Evolutionary conservation across 176 grass and related monocot genomes (phyloP).

Genomic region (Coix lacrymajobi): DNA sequence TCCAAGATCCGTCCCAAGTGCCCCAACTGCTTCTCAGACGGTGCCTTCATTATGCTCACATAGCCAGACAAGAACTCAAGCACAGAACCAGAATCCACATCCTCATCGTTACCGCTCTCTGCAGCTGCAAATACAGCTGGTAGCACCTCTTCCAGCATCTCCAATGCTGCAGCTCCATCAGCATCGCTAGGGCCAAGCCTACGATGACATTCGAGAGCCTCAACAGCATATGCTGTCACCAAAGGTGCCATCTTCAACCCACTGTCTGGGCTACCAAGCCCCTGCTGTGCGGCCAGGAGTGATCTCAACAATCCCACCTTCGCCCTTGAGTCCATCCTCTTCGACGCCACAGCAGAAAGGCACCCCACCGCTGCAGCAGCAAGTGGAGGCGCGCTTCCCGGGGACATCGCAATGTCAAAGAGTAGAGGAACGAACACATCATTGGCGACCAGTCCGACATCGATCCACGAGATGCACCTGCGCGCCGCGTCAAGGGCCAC

Average conservation of each 20-base stretch:
- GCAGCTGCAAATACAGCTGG: slow-evolving; percentile 77
- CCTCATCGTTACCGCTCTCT: slow-evolving; percentile 58
- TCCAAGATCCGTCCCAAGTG: slow-evolving; percentile 73
- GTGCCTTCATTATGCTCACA: slow-evolving; percentile 66
- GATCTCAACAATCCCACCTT: slow-evolving; percentile 74
- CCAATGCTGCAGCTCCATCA: slow-evolving; percentile 51
- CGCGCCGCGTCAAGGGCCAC: slow-evolving; percentile 62
- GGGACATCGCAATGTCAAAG: slow-evolving; percentile 73
- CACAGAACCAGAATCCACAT: slow-evolving; percentile 59
- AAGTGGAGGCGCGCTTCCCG: slow-evolving; percentile 41
- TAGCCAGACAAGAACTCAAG: slow-evolving; percentile 84
- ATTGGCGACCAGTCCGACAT: slow-evolving; percentile 81
- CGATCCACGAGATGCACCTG: slow-evolving; percentile 91
- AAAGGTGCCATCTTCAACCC: slow-evolving; percentile 63
- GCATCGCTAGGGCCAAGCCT: slow-evolving; percentile 50
- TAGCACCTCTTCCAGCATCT: slow-evolving; percentile 76
- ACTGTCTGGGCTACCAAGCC: slow-evolving; percentile 45
- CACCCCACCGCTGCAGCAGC: slow-evolving; percentile 61
- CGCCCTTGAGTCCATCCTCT: slow-evolving; percentile 75
- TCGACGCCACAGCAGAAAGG: slow-evolving; percentile 63
- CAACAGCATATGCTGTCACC: slow-evolving; percentile 58
- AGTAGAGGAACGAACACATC: slow-evolving; percentile 77
- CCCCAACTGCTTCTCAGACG: slow-evolving; percentile 65
- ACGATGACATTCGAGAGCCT: slow-evolving; percentile 75
- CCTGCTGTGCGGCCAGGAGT: slow-evolving; percentile 45